Evolutionary conservation across 768 basidiomycete species (phyloP).

Genomic region (Tulasnella sp.): DNA sequence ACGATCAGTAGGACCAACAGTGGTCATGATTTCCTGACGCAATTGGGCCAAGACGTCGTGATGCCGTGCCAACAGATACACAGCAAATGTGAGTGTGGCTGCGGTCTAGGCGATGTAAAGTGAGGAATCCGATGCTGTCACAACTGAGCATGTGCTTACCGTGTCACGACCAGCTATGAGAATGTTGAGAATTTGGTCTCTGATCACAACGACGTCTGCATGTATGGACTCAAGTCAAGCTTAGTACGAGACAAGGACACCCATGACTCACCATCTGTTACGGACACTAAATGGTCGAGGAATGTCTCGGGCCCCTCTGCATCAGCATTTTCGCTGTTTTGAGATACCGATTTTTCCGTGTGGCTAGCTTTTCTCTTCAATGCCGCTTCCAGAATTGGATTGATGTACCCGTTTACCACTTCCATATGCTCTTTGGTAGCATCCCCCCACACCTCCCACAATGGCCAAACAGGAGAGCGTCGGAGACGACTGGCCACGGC

Average conservation of each 20-base stretch:
- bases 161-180: conserved; percentile 70
- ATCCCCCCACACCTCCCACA: conserved; percentile 33
- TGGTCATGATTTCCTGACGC: conserved; percentile 37
- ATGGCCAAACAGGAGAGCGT: conserved; percentile 31
- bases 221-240: neutral
- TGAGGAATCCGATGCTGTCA: neutral
- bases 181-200: conserved; percentile 67
- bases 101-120: conserved; percentile 27
- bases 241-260: neutral
- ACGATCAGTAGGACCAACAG: conserved; percentile 32
- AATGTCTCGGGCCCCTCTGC: conserved; percentile 44
- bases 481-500: neutral
- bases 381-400: conserved; percentile 47
- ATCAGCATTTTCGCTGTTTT: conserved; percentile 34
- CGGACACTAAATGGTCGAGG: conserved; percentile 51
- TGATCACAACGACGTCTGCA: conserved; percentile 50
- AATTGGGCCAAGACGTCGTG: conserved; percentile 36
- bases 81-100: conserved; percentile 37
- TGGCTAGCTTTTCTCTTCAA: conserved; percentile 25
- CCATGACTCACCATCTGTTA: conserved; percentile 40
- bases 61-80: conserved; percentile 43
- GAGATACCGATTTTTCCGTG: neutral
- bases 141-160: conserved; percentile 29
- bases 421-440: conserved; percentile 33
- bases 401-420: conserved; percentile 38